Evolutionary conservation across 1,284 basidiomycete species (phyloP).

Genomic region (Puccinia coronata): DNA sequence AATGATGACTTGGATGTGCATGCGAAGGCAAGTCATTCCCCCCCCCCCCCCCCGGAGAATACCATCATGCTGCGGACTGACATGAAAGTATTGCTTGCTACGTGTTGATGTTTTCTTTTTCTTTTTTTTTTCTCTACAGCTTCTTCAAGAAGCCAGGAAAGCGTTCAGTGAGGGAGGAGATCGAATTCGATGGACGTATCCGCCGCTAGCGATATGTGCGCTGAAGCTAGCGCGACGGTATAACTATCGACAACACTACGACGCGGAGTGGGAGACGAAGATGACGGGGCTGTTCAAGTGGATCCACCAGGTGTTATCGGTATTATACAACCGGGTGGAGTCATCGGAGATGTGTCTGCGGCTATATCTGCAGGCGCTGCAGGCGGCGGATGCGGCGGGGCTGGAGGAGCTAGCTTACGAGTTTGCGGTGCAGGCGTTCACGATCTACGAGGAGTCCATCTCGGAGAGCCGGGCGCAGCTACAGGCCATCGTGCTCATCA

Average conservation of each 20-base stretch:
- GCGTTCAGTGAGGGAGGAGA: constrained; percentile 88
- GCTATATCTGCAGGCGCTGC: constrained; percentile 87
- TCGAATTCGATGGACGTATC: constrained; percentile 89
- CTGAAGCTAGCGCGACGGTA: constrained; percentile 87
- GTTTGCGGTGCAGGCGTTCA: constrained; percentile 91
- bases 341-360: constrained; percentile 83
- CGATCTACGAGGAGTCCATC: constrained; percentile 91
- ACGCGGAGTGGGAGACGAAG: constrained; percentile 74
- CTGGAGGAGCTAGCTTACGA: constrained; percentile 93
- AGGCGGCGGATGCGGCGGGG: constrained; percentile 85
- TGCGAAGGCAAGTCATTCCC: constrained; percentile 60
- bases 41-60: neutral
- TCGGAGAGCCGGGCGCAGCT: constrained; percentile 87
- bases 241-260: constrained; percentile 66
- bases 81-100: neutral
- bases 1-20: constrained; percentile 79
- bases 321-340: constrained; percentile 85
- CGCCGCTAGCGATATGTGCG: constrained; percentile 82
- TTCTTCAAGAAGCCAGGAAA: constrained; percentile 80
- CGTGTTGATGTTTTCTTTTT: neutral
- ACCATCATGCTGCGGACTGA: neutral
- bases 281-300: constrained; percentile 84
- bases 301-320: constrained; percentile 82
- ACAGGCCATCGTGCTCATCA: constrained; percentile 87
- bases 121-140: constrained; percentile 13